These are phyloP conservation scores for Pseudopyrenochaeta lycopersici DNA, from an alignment of 2,329 filamentous ascomycete species.

Conservation along the genomic window DNA sequence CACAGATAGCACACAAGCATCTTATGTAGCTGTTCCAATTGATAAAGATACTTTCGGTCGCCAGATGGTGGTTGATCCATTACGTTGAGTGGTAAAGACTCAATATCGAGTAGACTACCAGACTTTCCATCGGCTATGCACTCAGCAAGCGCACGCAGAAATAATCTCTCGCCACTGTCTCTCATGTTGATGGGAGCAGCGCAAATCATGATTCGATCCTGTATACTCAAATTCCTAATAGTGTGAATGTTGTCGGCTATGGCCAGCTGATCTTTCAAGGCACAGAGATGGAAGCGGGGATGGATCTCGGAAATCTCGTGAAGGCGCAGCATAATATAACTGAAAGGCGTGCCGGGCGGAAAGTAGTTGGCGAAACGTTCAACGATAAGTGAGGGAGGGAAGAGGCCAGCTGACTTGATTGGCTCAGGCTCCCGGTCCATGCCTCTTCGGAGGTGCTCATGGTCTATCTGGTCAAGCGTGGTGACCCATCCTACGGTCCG, in stretches of 20 bases:
- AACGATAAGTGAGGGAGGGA: slow-evolving; percentile 74
- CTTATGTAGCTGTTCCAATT: slow-evolving; percentile 82
- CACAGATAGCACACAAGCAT: slow-evolving; percentile 87
- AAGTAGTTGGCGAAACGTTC: slow-evolving; percentile 84
- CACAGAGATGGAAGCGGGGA: slow-evolving; percentile 74
- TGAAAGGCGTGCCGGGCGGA: slow-evolving; percentile 80
- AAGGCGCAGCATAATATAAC: slow-evolving; percentile 80
- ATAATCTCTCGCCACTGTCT: slow-evolving; percentile 54
- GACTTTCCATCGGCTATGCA: slow-evolving; percentile 73
- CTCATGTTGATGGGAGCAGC: slow-evolving; percentile 72
- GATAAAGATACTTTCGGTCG: slow-evolving; percentile 67
- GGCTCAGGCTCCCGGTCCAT: slow-evolving; percentile 72
- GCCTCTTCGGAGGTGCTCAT: slow-evolving; percentile 67
- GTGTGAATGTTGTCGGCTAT: slow-evolving; percentile 80
- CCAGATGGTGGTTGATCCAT: slow-evolving; percentile 66
- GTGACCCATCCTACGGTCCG: slow-evolving; percentile 76
- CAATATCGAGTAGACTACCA: slow-evolving; percentile 76
- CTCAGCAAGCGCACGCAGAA: slow-evolving; percentile 71
- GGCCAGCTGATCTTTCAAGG: slow-evolving; percentile 67
- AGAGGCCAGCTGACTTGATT: slow-evolving; percentile 75
- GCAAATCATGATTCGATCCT: slow-evolving; percentile 79
- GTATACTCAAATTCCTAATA: slow-evolving; percentile 71
- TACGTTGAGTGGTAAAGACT: slow-evolving; percentile 74
- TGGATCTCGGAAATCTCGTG: slow-evolving; percentile 73
- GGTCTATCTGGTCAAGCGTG: slow-evolving; percentile 76